Percentiles rank a stretch among this genome's conserved stretches.
These are phyloP conservation scores for Corylus heterophylla DNA, from an alignment of 306 rosid species.

Conservation along the genomic window DNA sequence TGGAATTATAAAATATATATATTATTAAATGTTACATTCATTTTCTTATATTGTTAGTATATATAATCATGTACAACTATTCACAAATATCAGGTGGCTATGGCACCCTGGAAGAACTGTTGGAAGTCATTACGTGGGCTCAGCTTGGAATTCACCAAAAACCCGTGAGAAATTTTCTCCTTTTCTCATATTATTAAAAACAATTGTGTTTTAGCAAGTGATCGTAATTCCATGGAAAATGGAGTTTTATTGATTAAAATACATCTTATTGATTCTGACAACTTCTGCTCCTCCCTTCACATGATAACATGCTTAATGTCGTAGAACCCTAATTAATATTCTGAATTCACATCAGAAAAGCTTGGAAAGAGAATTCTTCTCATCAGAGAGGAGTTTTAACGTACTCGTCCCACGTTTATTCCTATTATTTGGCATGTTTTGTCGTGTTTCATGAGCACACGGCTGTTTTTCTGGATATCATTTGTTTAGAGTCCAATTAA, in stretches of 20 bases:
- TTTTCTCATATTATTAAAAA: too few relatives aligned
- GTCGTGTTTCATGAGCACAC: slow-evolving; percentile 40
- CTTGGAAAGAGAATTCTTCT: too few relatives aligned
- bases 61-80: background rate
- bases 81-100: slow-evolving; percentile 68
- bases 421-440: slow-evolving; percentile 19
- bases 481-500: slow-evolving; percentile 4
- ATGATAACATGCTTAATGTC: slow-evolving; percentile 14
- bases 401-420: slow-evolving; percentile 31
- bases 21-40: background rate
- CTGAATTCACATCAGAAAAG: background rate
- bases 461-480: slow-evolving; percentile 15
- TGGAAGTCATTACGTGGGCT: slow-evolving; percentile 99
- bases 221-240: slow-evolving; percentile 22
- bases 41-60: background rate
- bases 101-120: slow-evolving; percentile 96
- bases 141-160: slow-evolving; percentile 97
- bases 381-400: background rate
- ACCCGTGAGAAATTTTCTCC: slow-evolving; percentile 57
- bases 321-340: slow-evolving; percentile 9
- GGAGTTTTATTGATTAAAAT: slow-evolving; percentile 24
- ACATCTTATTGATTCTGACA: slow-evolving; percentile 20
- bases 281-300: slow-evolving; percentile 38
- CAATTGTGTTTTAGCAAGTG: background rate
- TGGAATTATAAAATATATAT: background rate